phyloP scores from a whole-genome alignment of 1,284 basidiomycete species.

The Pseudomicrostroma phylloplanum region DNA sequence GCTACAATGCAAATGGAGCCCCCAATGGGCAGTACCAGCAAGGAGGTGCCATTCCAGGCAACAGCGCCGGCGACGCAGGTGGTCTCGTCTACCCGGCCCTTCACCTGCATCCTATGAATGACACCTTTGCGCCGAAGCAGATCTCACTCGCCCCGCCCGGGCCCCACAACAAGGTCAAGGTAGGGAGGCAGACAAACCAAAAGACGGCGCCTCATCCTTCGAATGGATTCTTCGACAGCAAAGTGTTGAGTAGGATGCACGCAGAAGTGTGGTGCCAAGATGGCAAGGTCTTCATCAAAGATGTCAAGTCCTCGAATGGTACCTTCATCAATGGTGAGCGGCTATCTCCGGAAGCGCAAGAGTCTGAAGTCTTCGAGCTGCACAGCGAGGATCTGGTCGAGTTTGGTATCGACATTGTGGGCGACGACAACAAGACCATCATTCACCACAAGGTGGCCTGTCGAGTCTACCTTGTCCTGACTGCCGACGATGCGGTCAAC shows the following conservation, averaged over 20 bases:
- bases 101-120: constrained; percentile 81
- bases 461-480: constrained; percentile 80
- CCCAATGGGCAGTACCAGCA: not conserved
- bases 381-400: constrained; percentile 92
- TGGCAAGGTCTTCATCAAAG: constrained; percentile 73
- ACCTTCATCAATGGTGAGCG: constrained; percentile 97
- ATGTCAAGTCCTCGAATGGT: constrained; percentile 95
- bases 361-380: constrained; percentile 87
- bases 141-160: constrained; percentile 68
- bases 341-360: constrained; percentile 79
- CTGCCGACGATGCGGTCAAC: constrained; percentile 67
- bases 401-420: constrained; percentile 98
- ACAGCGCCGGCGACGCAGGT: not conserved
- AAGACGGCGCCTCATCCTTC: constrained; percentile 90
- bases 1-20: not conserved
- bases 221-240: constrained; percentile 96
- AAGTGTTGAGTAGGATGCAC: constrained; percentile 89
- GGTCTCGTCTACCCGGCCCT: constrained; percentile 44
- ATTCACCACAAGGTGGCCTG: constrained; percentile 98
- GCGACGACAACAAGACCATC: constrained; percentile 96
- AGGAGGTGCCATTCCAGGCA: not conserved
- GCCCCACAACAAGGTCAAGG: constrained; percentile 63
- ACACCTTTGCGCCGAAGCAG: constrained; percentile 92
- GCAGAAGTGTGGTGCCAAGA: constrained; percentile 95
- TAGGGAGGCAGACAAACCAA: constrained; percentile 94